Base-by-base conservation (phyloP, 768 basidiomycete genomes). In the Omphalotus guepiniiformis region DNA sequence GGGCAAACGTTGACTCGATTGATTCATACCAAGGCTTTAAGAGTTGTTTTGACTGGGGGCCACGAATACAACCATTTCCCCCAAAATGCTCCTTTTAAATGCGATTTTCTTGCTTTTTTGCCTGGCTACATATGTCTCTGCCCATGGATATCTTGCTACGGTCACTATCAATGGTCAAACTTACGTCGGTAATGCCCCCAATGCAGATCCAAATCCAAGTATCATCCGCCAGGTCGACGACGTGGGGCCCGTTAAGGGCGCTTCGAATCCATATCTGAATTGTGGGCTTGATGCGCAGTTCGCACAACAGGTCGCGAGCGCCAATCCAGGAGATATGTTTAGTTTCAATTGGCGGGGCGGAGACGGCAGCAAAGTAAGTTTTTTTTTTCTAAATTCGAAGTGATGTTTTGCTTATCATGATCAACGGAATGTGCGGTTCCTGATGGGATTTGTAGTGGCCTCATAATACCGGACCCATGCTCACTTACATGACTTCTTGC, bases 401-500 rank as follows among this genome's bases (percentile, higher is more conserved):
- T 16, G 2, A 0, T 15, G 16, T 23, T 34, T 8, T 18, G 18
- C 23, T 13, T 28, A 29, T n/a, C 27, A 16, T 13, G n/a, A 19
- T n/a, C 21, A n/a, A n/a, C n/a, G n/a, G n/a, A n/a, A n/a, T n/a
- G n/a, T n/a, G n/a, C n/a, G n/a, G n/a, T n/a, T n/a, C n/a, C n/a
- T n/a, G n/a, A n/a, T n/a, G n/a, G n/a, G n/a, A n/a, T n/a, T n/a
- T 12, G n/a, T 34, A 44, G 42, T 44, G 42, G 42, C 42, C 42
- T 9, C 42, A 44, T 22, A 44, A 44, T 21, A 44, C 42, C 13
- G 86, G 85, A 3, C 86, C 85, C 7, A 67, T 86, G 67, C 66
- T 88, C 64, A 87, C 83, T 28, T 90, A 90, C 59, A 74, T 90
- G 76, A 75, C 85, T 2, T 64, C 69, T 23, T 90, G 88, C 57